Evolutionary conservation across 768 basidiomycete genomes (phyloP), one percentile per base, ranked within the genome.

Genomic region (Pleurotus citrinopileatus): DNA sequence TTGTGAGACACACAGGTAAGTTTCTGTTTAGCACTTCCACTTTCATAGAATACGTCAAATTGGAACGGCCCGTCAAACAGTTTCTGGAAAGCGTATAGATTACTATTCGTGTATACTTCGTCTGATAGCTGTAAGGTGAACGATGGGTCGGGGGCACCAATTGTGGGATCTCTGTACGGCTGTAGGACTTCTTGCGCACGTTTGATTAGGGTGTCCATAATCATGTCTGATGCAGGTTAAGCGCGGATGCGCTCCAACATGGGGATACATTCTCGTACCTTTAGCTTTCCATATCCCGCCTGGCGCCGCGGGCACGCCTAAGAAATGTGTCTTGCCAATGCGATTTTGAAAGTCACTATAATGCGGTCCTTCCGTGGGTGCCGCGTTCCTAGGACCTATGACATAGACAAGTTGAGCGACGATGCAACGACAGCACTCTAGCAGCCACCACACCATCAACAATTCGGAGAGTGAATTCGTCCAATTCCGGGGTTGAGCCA

Each of bases 31-130:
- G 79, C 74, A 61, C 86, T 91, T 25, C 69, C 82, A 54, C 88
- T 87, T 60, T 97, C 92, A 63, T 86, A 97, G 67, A 87, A 84
- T 13, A 98, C 78, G 61, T 98, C 96, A 64, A 95, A 94, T 55
- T 89, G 82, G 72, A 96, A 98, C 25, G 80, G 74, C 1, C 91
- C 93, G 9, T 91, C 86, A 57, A 89, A 93, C 3, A 75, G 75
- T 65, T 94, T 95, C 67, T 98, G 95, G 43, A 95, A 78, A 9
- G 89, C 94, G 63, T 79, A 94, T 23, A 97, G 75, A 63, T 94
- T 96, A 67, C 88, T 88, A 37, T 78, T 80, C 10, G 79, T 76
- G 52, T 84, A 78, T 6, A 83, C 73, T 44, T 91, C 87, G 61
- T 97, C 86, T 2, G 90, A 79, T 2, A 97, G 72, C 36, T 85